Evolutionary conservation across 345 rosid species (phyloP).

Genomic region (Euphorbia tirucalli): DNA sequence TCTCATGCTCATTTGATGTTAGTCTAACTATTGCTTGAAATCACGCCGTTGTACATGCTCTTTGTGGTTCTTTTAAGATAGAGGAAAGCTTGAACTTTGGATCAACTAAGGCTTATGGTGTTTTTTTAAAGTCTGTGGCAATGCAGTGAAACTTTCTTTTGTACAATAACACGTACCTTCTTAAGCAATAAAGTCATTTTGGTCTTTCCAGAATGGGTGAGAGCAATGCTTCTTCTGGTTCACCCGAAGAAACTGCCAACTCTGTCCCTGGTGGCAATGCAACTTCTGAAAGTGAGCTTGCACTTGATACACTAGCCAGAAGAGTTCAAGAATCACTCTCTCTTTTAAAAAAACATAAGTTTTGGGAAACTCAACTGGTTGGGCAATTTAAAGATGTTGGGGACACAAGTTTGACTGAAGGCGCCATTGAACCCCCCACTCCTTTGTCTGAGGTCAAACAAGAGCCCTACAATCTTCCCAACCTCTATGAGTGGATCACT

Average conservation of each 20-base stretch:
- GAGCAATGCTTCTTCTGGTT: constrained; percentile 42
- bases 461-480: constrained; percentile 82
- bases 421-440: constrained; percentile 65
- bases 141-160: neutral
- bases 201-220: too few species aligned
- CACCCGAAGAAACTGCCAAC: constrained; percentile 43
- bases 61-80: neutral
- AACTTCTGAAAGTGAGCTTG: constrained; percentile 30
- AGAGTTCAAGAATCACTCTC: constrained; percentile 65
- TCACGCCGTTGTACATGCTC: neutral
- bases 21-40: neutral
- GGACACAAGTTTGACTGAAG: constrained; percentile 64
- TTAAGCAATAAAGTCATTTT: neutral
- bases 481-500: constrained; percentile 73
- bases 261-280: constrained; percentile 38
- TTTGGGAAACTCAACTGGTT: constrained; percentile 96
- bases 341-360: constrained; percentile 64
- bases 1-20: neutral
- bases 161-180: neutral
- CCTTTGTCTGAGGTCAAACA: constrained; percentile 74
- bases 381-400: constrained; percentile 80
- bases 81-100: neutral
- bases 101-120: neutral
- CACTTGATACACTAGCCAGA: constrained; percentile 60
- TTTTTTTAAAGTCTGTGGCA: neutral